These are phyloP conservation scores for Pythium sp. DNA, from an alignment of 352 stramenopile genomes.

Conservation along the genomic window DNA sequence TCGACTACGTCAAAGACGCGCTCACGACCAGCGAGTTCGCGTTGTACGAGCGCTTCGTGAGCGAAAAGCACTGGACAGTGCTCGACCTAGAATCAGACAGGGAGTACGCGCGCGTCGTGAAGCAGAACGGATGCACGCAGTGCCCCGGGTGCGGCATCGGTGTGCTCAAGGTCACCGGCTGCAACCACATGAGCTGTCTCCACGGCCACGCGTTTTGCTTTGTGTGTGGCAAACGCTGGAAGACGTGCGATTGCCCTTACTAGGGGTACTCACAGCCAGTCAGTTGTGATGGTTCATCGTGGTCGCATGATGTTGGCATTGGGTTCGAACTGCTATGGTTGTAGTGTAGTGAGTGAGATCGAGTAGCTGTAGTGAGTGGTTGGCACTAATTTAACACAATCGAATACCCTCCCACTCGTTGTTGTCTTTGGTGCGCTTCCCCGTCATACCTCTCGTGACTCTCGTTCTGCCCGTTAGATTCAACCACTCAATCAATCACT, in stretches of 20 bases:
- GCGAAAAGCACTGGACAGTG: conserved; percentile 17
- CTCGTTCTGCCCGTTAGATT: neutral
- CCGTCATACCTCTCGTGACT: neutral
- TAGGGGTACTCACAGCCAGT: no score
- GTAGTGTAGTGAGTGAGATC: neutral
- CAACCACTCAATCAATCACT: neutral
- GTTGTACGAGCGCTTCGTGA: conserved; percentile 10
- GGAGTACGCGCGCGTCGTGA: conserved; percentile 47
- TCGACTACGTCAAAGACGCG: conserved; percentile 11
- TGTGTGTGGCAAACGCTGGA: conserved; percentile 32
- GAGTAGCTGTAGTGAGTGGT: neutral
- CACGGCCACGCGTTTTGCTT: conserved; percentile 68
- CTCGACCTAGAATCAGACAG: conserved; percentile 48
- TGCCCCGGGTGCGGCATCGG: conserved; percentile 70
- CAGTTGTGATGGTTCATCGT: no score
- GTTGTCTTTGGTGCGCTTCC: neutral
- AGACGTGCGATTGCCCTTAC: conserved; percentile 1
- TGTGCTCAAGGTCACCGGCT: conserved; percentile 43
- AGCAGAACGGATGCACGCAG: conserved; percentile 33
- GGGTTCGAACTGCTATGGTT: no score
- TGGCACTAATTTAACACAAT: no score
- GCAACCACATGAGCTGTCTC: conserved; percentile 53
- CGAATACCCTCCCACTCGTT: no score
- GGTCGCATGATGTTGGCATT: no score
- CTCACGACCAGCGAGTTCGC: neutral